These are phyloP conservation scores for Pseudogymnoascus sp. DNA, from an alignment of 2,329 filamentous ascomycete species.

Conservation along the genomic window DNA sequence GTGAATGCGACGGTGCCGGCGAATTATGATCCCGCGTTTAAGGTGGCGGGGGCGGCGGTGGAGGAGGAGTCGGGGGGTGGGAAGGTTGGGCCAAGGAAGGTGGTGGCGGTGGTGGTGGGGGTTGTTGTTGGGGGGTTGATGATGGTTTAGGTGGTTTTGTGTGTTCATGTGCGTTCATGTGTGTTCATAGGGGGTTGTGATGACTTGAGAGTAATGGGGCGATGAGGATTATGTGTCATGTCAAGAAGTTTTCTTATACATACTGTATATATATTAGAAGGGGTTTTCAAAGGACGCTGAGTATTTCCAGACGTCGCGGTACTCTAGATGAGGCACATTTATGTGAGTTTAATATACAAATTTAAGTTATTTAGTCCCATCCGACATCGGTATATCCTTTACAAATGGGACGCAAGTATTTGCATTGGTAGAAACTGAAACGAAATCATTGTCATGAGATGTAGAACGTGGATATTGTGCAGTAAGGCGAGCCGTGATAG, in stretches of 20 bases:
- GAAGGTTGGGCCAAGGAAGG: neutral
- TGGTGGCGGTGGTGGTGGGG: neutral
- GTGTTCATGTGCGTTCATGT: neutral
- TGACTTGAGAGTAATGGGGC: neutral
- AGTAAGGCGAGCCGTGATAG: neutral
- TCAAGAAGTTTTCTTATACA: neutral
- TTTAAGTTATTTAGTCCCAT: neutral
- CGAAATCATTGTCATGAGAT: neutral
- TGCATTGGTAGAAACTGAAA: neutral
- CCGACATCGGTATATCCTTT: neutral
- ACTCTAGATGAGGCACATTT: neutral
- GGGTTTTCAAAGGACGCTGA: neutral
- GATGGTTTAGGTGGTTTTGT: neutral
- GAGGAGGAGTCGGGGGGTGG: neutral
- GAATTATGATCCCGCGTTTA: conserved; percentile 19
- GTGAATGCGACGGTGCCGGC: conserved; percentile 17
- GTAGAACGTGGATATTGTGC: neutral
- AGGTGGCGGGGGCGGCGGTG: neutral
- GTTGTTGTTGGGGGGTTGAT: neutral
- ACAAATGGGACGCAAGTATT: neutral
- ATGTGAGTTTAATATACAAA: neutral
- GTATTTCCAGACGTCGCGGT: neutral
- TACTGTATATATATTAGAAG: neutral
- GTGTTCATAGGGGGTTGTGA: no score
- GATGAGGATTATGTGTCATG: neutral